Percentiles rank a stretch among this genome's conserved stretches.
Conservation (phyloP, 2,329 filamentous ascomycete genomes). For the Blastomyces gilchristii region DNA sequence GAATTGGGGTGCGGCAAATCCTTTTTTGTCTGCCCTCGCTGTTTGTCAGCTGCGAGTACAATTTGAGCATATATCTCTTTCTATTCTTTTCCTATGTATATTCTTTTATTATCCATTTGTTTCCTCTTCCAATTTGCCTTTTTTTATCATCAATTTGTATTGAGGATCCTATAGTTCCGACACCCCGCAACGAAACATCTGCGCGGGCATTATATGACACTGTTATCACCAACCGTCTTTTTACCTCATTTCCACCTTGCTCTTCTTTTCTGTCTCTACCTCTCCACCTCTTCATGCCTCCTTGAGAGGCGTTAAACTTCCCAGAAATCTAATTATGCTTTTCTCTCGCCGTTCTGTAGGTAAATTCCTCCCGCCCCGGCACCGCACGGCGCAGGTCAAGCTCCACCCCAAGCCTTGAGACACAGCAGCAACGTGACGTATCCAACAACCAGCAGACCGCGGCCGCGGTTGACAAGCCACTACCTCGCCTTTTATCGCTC, state of each 20-base stretch:
- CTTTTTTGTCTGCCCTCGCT: not conserved
- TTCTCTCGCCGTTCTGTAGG: conserved; percentile 9
- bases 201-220: conserved; percentile 9
- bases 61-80: not conserved
- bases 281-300: not conserved
- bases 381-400: not conserved
- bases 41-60: not conserved
- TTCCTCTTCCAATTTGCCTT: conserved; percentile 7
- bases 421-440: not conserved
- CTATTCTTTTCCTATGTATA: not conserved
- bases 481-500: not conserved
- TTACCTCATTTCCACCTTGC: conserved; percentile 10
- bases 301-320: not conserved
- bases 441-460: not conserved
- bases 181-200: not conserved
- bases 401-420: not conserved
- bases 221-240: conserved; percentile 16
- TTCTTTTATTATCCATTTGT: conserved; percentile 8
- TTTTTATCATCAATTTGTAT: conserved; percentile 9
- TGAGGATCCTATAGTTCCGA: conserved; percentile 4
- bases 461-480: not conserved
- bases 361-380: not conserved
- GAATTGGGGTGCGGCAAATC: not conserved
- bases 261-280: not conserved
- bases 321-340: conserved; percentile 12